Base-by-base conservation (phyloP, 306 rosid genomes). In the Acacia acuminata region DNA sequence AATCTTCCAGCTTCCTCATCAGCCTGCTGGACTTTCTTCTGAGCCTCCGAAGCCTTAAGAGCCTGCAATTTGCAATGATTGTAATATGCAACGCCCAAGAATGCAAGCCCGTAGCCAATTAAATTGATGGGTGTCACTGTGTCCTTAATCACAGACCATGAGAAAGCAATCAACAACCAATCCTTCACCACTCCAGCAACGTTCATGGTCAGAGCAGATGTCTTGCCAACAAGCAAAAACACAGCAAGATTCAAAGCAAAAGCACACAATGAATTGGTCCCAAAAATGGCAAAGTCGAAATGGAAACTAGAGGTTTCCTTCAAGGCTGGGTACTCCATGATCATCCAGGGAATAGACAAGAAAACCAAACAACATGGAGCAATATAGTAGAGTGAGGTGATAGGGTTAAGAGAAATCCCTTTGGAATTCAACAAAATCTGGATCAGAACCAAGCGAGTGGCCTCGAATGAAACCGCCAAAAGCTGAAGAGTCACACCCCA, bases 101-200 rank as follows among this genome's bases (percentile, higher is more conserved):
- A 91, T 0, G 93, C 94, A 20, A 91, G 67, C 45, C 87, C 90
- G 69, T 91, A 91, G 0, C 94, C 94, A 13, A 89, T 50, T 85
- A 91, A 65, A 78, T 91, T 91, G 25, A 91, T 68, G 45, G 95
- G 85, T 1, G 95, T 91, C 75, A 91, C 93, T 0, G 81, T 88
- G 70, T 89, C 95, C 90, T 89, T 91, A 19, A 91, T 91, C 84
- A 91, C 94, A 9, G 94, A 91, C 94, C 94, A 91, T 3, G 94
- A 91, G 77, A 91, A 91, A 1, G 92, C 95, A 67, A 91, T 91
- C 86, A 91, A 58, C 24, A 91, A 83, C 95, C 93, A 91, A 73
- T 91, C 95, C 73, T 91, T 91, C 68, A 91, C 95, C 22, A 89
- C 95, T 10, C 95, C 95, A 12, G 95, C 95, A 10, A 91, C 93